Conservation (phyloP, 306 rosid species). For the Rubus idaeus region DNA sequence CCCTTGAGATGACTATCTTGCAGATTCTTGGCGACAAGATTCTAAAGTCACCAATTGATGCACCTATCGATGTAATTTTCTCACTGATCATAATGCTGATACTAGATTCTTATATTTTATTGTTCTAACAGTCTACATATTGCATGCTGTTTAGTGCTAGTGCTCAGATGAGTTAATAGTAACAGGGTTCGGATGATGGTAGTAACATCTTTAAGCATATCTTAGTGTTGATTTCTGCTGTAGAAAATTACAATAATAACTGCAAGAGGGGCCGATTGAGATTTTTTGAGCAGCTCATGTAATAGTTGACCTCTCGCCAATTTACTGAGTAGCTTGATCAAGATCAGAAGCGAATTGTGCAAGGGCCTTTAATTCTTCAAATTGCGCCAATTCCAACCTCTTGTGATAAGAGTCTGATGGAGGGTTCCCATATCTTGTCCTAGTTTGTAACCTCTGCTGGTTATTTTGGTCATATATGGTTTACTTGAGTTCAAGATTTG, state of each 20-base stretch:
- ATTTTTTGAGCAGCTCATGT: not conserved
- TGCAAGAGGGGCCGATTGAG: not conserved
- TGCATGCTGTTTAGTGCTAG: not conserved
- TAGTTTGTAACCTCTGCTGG: not conserved
- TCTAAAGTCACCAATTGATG: conserved; percentile 69
- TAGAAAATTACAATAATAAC: not conserved
- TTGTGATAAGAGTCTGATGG: not conserved
- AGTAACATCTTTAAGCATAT: not conserved
- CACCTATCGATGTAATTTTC: conserved; percentile 77
- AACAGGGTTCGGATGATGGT: not conserved
- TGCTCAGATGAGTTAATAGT: not conserved
- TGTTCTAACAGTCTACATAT: not conserved
- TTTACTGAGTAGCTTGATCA: not conserved
- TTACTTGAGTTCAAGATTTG: not conserved
- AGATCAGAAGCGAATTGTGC: not conserved
- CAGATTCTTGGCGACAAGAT: conserved; percentile 77
- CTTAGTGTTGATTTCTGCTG: not conserved
- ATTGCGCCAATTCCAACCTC: not conserved
- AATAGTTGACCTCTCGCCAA: not conserved
- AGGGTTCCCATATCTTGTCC: not conserved
- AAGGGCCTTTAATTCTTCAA: not conserved
- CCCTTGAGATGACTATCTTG: conserved; percentile 76
- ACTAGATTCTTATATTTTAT: not conserved
- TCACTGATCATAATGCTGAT: conserved; percentile 7
- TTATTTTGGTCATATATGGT: not conserved